Percentiles rank a stretch among this genome's conserved stretches.
Conservation (phyloP, 345 rosid species). For the Passiflora organensis region DNA sequence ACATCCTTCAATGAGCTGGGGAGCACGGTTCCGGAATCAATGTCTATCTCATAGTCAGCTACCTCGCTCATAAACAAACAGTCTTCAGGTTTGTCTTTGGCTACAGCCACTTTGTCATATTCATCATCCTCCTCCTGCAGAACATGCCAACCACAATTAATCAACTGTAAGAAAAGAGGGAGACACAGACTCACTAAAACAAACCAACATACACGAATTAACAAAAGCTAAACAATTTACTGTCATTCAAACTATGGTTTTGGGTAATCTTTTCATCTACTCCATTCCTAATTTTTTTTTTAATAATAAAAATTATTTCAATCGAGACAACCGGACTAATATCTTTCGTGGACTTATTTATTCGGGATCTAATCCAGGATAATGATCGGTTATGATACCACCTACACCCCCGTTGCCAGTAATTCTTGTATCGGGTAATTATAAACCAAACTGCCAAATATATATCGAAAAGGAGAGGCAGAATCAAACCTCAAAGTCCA, state of each 20-base stretch:
- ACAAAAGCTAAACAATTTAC: too few species aligned
- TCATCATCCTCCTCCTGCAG: conserved; percentile 74
- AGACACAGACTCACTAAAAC: too few species aligned
- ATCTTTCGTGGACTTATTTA: too few species aligned
- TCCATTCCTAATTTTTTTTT: too few species aligned
- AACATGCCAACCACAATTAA: background rate
- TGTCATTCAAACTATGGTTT: too few species aligned
- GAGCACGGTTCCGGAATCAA: conserved; percentile 39
- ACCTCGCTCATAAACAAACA: conserved; percentile 44
- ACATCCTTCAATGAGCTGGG: conserved; percentile 40
- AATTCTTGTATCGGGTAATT: background rate
- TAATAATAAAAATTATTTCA: too few species aligned
- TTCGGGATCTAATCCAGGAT: too few species aligned
- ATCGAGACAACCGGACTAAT: too few species aligned
- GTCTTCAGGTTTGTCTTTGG: conserved; percentile 47
- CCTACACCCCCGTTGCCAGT: too few species aligned
- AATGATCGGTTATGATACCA: too few species aligned
- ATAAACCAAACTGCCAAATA: background rate
- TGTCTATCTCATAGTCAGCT: conserved; percentile 45
- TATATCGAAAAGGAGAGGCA: background rate
- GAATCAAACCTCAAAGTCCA: conserved; percentile 55
- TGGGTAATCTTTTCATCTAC: too few species aligned
- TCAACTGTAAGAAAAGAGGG: background rate
- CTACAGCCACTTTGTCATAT: conserved; percentile 57
- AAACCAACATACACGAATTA: too few species aligned